Evolutionary conservation across 768 basidiomycete species (phyloP).

Genomic region (Sarcodon aspratus): DNA sequence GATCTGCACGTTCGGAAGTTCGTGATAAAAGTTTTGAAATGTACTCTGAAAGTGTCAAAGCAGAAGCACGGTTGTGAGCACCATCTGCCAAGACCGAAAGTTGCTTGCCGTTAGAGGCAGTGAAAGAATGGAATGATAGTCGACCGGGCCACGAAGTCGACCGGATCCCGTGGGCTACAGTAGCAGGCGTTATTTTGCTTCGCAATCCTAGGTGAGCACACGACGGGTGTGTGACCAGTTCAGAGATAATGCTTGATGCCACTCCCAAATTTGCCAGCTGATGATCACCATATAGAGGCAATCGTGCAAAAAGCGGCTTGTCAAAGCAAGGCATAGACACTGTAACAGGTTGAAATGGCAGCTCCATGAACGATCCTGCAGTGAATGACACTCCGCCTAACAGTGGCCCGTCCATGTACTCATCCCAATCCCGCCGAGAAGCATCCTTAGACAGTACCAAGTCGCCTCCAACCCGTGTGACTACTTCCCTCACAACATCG

Average conservation of each 20-base stretch:
- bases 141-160: constrained; percentile 71
- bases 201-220: constrained; percentile 12
- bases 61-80: constrained; percentile 84
- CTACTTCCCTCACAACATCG: constrained; percentile 28
- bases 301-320: constrained; percentile 26
- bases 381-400: constrained; percentile 28
- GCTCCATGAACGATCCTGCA: constrained; percentile 11
- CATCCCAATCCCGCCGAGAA: constrained; percentile 20
- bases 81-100: constrained; percentile 72
- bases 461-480: constrained; percentile 30
- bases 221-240: constrained; percentile 33
- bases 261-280: constrained; percentile 41
- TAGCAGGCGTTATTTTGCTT: constrained; percentile 32
- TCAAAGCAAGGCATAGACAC: constrained; percentile 41
- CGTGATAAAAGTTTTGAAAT: constrained; percentile 30
- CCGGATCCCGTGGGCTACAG: constrained; percentile 47
- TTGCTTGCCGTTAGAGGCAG: constrained; percentile 7
- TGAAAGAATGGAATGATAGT: constrained; percentile 53
- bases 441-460: constrained; percentile 20
- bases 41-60: constrained; percentile 55
- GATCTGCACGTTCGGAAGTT: constrained; percentile 5
- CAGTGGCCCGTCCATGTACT: constrained; percentile 21
- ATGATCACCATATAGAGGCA: constrained; percentile 73
- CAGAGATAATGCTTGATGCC: constrained; percentile 75
- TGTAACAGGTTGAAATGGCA: constrained; percentile 21